Conservation (phyloP, 495 filamentous ascomycete species). For the Platismatia glauca region DNA sequence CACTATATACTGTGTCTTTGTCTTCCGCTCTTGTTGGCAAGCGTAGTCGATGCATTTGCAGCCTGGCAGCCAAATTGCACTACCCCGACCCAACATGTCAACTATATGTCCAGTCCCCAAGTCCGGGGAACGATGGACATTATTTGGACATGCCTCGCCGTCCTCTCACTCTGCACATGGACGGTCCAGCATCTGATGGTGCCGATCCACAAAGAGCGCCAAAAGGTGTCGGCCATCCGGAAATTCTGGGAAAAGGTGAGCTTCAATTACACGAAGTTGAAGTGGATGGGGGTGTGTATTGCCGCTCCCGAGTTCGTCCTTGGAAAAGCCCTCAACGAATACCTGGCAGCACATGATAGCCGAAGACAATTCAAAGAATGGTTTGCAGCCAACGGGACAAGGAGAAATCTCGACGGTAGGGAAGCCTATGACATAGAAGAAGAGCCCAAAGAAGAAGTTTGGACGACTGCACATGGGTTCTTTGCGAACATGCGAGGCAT, state of each 20-base stretch:
- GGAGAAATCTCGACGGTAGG: not conserved
- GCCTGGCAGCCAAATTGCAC: slow-evolving; percentile 8
- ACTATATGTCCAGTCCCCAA: slow-evolving; percentile 3
- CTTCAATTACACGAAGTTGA: slow-evolving; percentile 10
- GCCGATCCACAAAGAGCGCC: not conserved
- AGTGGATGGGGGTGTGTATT: slow-evolving; percentile 12
- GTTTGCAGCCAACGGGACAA: not conserved
- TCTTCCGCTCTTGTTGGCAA: not conserved
- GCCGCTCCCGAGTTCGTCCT: slow-evolving; percentile 5
- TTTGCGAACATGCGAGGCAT: slow-evolving; percentile 12
- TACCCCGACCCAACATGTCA: slow-evolving; percentile 3
- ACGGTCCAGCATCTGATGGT: slow-evolving; percentile 13
- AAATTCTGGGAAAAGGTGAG: not conserved
- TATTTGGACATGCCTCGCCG: slow-evolving; percentile 13
- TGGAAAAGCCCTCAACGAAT: slow-evolving; percentile 8
- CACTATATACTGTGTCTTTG: not conserved
- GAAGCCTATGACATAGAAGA: not conserved
- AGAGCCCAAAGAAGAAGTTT: not conserved
- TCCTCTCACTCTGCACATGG: slow-evolving; percentile 13
- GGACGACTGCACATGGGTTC: slow-evolving; percentile 11
- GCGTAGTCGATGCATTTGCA: slow-evolving; percentile 7
- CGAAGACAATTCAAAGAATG: slow-evolving; percentile 9
- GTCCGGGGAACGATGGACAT: slow-evolving; percentile 14
- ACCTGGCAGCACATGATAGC: slow-evolving; percentile 8
- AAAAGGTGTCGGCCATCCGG: not conserved